Evolutionary conservation across 306 rosid species (phyloP).

Genomic region (Begonia peltatifolia): DNA sequence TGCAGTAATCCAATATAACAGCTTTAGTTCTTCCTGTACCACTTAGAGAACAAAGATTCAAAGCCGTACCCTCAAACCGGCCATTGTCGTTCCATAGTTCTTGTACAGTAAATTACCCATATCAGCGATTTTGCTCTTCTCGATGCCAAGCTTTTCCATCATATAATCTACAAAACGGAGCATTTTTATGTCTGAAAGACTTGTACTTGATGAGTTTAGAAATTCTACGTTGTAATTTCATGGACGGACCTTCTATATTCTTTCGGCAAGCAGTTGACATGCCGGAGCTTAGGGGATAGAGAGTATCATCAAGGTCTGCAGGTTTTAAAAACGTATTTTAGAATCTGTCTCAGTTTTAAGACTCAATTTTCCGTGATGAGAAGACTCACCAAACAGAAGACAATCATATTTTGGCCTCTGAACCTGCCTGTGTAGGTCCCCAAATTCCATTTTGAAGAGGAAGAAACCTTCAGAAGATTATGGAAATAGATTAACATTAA

Average conservation of each 20-base stretch:
- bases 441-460: constrained; percentile 47
- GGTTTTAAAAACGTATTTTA: background rate
- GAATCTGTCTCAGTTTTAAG: background rate
- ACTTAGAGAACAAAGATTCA: background rate
- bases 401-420: constrained; percentile 71
- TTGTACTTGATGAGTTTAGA: background rate
- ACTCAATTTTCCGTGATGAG: background rate
- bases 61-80: constrained; percentile 73
- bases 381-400: constrained; percentile 62
- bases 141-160: constrained; percentile 79
- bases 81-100: constrained; percentile 91
- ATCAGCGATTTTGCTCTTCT: constrained; percentile 34
- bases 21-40: too few relatives aligned
- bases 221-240: too few relatives aligned
- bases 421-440: constrained; percentile 30
- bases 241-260: constrained; percentile 54
- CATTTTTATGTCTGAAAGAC: background rate
- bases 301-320: constrained; percentile 89
- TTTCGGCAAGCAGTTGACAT: constrained; percentile 44
- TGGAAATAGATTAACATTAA: background rate
- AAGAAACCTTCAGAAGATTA: constrained; percentile 2
- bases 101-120: constrained; percentile 59
- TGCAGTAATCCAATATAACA: constrained; percentile 9
- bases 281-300: constrained; percentile 70
- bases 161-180: constrained; percentile 36